A percentile compares a stretch with the other conserved stretches of the same genome.
Conservation (phyloP, 805 yeast genomes). For the Lachancea fermentati region DNA sequence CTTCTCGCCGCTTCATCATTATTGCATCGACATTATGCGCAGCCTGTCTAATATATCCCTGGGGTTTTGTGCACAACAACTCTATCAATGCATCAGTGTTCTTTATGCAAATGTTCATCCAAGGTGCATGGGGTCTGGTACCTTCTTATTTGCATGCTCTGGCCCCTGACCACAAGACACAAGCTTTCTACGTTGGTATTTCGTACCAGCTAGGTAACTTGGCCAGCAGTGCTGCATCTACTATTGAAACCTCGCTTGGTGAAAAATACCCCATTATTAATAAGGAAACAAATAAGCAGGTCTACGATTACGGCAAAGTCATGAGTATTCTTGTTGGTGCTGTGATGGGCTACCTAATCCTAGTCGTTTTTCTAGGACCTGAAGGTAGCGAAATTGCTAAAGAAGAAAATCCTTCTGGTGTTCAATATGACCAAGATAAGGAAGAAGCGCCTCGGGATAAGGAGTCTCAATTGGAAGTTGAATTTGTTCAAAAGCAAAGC, state of each 20-base stretch:
- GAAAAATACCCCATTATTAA: constrained; percentile 41
- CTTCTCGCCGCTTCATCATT: constrained; percentile 59
- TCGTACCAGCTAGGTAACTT: constrained; percentile 64
- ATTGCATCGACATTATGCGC: constrained; percentile 49
- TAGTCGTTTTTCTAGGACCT: constrained; percentile 54
- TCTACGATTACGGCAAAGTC: constrained; percentile 49
- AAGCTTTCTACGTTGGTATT: constrained; percentile 56
- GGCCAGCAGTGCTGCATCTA: constrained; percentile 58
- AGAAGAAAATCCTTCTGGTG: neutral
- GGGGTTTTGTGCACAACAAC: constrained; percentile 44
- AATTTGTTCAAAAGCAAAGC: neutral
- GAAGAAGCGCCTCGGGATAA: neutral
- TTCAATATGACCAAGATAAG: neutral
- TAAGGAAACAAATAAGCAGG: constrained; percentile 29
- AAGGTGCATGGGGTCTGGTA: constrained; percentile 64
- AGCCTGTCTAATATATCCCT: constrained; percentile 57
- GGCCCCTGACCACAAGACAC: constrained; percentile 50
- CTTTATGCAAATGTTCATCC: constrained; percentile 55
- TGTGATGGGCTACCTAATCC: constrained; percentile 47
- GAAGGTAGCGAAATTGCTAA: constrained; percentile 38
- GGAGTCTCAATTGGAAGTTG: neutral
- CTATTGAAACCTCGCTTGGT: constrained; percentile 62
- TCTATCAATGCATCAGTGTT: constrained; percentile 53
- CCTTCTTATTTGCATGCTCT: constrained; percentile 58
- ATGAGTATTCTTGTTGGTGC: constrained; percentile 64